Evolutionary conservation across 2,329 filamentous ascomycete species (phyloP), one percentile per base, ranked within the genome.

Genomic region (Ophiostoma piceae): DNA sequence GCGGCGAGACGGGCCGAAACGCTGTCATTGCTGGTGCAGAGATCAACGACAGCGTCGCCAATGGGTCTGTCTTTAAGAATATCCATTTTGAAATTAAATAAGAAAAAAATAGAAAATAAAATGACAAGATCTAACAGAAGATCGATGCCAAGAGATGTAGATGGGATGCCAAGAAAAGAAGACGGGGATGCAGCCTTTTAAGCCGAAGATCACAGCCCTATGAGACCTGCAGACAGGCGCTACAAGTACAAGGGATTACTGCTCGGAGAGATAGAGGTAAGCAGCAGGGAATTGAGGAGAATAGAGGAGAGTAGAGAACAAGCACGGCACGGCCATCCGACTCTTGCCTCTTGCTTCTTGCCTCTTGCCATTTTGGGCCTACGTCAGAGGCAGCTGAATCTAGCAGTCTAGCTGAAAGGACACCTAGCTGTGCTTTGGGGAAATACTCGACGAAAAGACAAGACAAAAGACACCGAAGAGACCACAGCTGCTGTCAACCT

Each of bases 1-100:
- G 80, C 77, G 1, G 86, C 86, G 4, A 90, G 74, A 35, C 84
- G 78, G 0, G 85, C 84, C 39, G 83, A 88, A n/a, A 91, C 85
- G 22, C 83, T 89, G 43, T 84, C 79, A 19, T 77, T 73, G 14
- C 78, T 81, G 37, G 80, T 83, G 75, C 87, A 90, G 11, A 88
- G 78, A 32, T 82, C 77, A 71, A 83, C 79, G 9, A 89, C 77
- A 14, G 79, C 78, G 22, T 84, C 79, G 8, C 81, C 79, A 43
- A 86, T 76, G 73, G 75, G 73, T 19, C 71, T 71, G 19, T 71
- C 32, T 9, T 37, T 67, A 14, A 73, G 32, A 6, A 74, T 71
- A 1, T 39, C 47, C 22, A 51, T 47, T 68, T 29, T 64, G 16
- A 16, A 2, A 6, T 3, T 14, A 41, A 14, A 14, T 35, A 16